These are phyloP conservation scores for Pistacia integerrima DNA, from an alignment of 345 rosid genomes.

Conservation along the genomic window DNA sequence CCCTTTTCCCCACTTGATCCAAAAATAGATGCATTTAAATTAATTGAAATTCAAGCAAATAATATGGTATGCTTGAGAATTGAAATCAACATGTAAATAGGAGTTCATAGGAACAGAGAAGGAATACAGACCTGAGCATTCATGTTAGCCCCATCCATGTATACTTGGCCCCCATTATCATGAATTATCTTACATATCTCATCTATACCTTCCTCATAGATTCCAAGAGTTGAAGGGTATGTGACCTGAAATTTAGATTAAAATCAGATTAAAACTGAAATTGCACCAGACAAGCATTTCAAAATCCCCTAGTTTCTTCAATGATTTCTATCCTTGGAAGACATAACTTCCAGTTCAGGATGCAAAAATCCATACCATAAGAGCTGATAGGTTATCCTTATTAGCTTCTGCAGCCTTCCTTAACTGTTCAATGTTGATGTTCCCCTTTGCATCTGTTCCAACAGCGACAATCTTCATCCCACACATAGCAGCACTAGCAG, in stretches of 20 bases:
- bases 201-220: conserved; percentile 94
- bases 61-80: not conserved
- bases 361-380: conserved; percentile 53
- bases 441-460: conserved; percentile 98
- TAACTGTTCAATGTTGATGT: conserved; percentile 87
- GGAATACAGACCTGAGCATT: conserved; percentile 80
- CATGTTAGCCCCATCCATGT: conserved; percentile 99
- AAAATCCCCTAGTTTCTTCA: not conserved
- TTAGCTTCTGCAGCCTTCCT: conserved; percentile 92
- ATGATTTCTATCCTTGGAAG: not conserved
- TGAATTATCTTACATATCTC: conserved; percentile 95
- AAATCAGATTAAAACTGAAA: conserved; percentile 7
- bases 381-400: conserved; percentile 85
- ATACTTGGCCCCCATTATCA: conserved; percentile 96
- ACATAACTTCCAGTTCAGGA: not conserved
- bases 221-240: conserved; percentile 98
- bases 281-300: not conserved
- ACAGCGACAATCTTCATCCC: conserved; percentile 96
- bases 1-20: not conserved
- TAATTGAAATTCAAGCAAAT: not conserved
- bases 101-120: conserved; percentile 7
- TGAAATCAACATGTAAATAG: conserved; percentile 5
- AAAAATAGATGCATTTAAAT: conserved; percentile 3
- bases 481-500: conserved; percentile 99
- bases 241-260: conserved; percentile 59